Percentiles rank a stretch among this genome's conserved stretches.
phyloP scores from a whole-genome alignment of 139 green algal species.

The Closterium sp. region DNA sequence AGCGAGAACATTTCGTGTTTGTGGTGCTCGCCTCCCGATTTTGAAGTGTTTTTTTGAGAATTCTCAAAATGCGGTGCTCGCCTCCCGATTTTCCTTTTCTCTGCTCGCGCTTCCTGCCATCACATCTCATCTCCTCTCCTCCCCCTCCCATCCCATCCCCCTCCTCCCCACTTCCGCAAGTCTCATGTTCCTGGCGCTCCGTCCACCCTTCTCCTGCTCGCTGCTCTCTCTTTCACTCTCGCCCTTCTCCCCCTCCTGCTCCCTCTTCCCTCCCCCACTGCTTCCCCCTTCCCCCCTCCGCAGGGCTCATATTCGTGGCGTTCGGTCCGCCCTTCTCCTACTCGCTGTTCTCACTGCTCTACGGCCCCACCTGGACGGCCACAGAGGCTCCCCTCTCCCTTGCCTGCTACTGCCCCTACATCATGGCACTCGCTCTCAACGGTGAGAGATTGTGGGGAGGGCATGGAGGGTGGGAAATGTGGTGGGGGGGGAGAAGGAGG shows the following conservation, averaged over 20 bases:
- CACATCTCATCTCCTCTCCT: slow-evolving; percentile 26
- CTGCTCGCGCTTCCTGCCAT: slow-evolving; percentile 23
- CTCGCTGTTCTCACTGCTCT: slow-evolving; percentile 33
- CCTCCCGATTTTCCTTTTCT: not conserved
- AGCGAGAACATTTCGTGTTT: too few species aligned
- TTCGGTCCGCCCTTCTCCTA: slow-evolving; percentile 51
- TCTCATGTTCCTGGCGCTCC: slow-evolving; percentile 40
- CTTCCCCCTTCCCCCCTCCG: slow-evolving; percentile 32
- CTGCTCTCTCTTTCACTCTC: slow-evolving; percentile 38
- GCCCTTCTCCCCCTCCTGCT: not conserved
- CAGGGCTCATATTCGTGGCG: slow-evolving; percentile 38
- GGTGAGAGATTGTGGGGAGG: slow-evolving; percentile 16
- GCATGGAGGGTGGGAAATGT: not conserved
- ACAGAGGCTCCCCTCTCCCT: slow-evolving; percentile 33
- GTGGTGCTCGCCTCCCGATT: too few species aligned
- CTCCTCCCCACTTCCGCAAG: slow-evolving; percentile 20
- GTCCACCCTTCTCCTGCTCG: slow-evolving; percentile 32
- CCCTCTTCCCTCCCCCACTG: slow-evolving; percentile 14
- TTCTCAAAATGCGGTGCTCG: not conserved
- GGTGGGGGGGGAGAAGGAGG: too few species aligned
- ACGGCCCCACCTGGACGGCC: slow-evolving; percentile 34
- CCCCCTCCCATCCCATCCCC: not conserved
- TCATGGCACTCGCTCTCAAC: slow-evolving; percentile 46
- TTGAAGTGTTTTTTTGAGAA: too few species aligned
- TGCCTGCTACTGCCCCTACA: slow-evolving; percentile 43